Evolutionary conservation across 805 yeast genomes (phyloP), one percentile per base, ranked within the genome.

Genomic region (Kodamaea leandrae): DNA sequence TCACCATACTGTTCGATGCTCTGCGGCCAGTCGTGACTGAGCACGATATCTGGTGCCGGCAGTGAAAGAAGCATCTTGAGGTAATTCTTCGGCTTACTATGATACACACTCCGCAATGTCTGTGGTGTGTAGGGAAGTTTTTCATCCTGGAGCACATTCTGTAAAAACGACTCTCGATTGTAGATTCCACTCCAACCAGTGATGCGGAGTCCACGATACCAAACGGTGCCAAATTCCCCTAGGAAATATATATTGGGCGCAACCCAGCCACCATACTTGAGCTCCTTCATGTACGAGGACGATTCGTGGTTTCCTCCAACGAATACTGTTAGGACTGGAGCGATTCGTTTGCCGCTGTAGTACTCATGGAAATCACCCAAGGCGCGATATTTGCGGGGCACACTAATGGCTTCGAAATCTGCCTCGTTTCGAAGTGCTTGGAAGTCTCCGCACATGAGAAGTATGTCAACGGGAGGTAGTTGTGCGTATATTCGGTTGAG

Each of bases 231-330:
- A 14, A 82, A 76, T 32, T 78, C 77, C 0, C 99, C 99, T 51
- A 93, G 55, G 56, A 80, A 93, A 60, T 83, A 93, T 10, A 93
- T 86, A 47, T 83, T 82, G 1, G 88, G 86, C 1, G 96, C 95
- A 1, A 86, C 90, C 86, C 91, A 93, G 0, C 99, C 99, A 9
- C 99, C 99, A 57, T 73, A 76, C 44, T 77, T 78, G 43, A 90
- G 63, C 50, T 85, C 88, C 45, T 76, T 67, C 47, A 93, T 56
- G 57, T 85, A 86, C 44, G 82, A 78, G 43, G 95, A 86, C 3
- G 93, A 81, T 57, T 93, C 99, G 55, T 93, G 99, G 61, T 93
- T 93, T 0, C 99, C 99, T 2, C 99, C 98, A 30, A 93, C 78
- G 50, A 91, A 84, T 0, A 93, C 50, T 0, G 98, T 91, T 23